These are phyloP conservation scores for Cichorium intybus DNA, from an alignment of 140 eudicot species.

Conservation along the genomic window DNA sequence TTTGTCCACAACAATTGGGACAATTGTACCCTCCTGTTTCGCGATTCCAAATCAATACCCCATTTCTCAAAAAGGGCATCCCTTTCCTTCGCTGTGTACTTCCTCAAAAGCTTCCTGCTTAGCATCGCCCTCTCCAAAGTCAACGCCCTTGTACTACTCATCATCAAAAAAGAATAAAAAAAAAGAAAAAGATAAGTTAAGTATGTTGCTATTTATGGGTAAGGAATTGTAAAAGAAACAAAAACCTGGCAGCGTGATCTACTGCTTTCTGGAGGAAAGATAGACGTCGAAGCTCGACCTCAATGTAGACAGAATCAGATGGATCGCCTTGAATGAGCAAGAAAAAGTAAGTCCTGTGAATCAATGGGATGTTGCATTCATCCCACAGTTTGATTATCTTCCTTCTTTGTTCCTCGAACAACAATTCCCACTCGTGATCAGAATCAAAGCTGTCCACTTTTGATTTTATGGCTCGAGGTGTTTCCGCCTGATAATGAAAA, in stretches of 20 bases:
- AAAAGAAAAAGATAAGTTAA: conserved; percentile 2
- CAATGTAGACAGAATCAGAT: conserved; percentile 81
- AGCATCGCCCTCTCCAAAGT: conserved; percentile 70
- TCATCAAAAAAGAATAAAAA: no score
- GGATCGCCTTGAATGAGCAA: conserved; percentile 85
- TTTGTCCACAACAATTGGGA: conserved; percentile 58
- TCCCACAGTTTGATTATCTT: conserved; percentile 77
- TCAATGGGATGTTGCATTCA: conserved; percentile 65
- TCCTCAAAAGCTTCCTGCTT: conserved; percentile 56
- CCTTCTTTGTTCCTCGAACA: conserved; percentile 61
- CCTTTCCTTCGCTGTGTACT: conserved; percentile 56
- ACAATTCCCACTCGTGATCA: conserved; percentile 39
- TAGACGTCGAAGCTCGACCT: conserved; percentile 81
- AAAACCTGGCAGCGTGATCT: conserved; percentile 52
- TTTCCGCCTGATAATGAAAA: conserved; percentile 28
- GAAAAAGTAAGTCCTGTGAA: conserved; percentile 81
- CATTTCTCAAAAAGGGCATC: conserved; percentile 56
- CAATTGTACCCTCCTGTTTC: conserved; percentile 70
- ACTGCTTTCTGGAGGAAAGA: conserved; percentile 57
- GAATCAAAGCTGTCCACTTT: conserved; percentile 7
- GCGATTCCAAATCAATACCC: conserved; percentile 64
- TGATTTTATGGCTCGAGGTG: conserved; percentile 13
- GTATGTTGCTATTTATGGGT: not conserved
- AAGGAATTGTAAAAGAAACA: not conserved
- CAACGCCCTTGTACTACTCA: conserved; percentile 45